Conservation (phyloP, 345 rosid species). For the Erysimum cheiranthoides region DNA sequence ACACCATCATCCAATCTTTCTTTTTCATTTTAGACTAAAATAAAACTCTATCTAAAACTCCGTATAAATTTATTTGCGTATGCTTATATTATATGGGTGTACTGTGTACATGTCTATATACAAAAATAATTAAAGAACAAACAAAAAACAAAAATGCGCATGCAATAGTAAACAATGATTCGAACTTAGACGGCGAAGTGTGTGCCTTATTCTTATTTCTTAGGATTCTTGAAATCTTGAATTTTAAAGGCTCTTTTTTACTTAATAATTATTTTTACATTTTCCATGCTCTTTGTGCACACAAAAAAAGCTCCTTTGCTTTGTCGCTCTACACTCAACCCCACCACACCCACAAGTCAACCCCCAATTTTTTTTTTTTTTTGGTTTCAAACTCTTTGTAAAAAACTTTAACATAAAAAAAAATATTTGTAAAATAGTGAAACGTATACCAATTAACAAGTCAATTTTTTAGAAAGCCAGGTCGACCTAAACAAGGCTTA, state of each 20-base stretch:
- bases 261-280: not conserved
- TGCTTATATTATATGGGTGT: not conserved
- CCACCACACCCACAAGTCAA: constrained; percentile 36
- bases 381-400: not conserved
- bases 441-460: not conserved
- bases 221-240: constrained; percentile 21
- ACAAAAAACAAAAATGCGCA: constrained; percentile 9
- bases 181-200: not conserved
- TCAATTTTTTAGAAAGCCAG: not conserved
- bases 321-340: constrained; percentile 19
- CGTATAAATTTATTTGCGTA: not conserved
- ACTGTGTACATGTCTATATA: not conserved
- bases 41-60: not conserved
- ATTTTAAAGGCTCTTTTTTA: not conserved
- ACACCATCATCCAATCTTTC: not conserved
- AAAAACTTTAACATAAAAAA: not conserved
- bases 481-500: not conserved
- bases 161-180: constrained; percentile 27
- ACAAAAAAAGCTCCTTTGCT: constrained; percentile 30
- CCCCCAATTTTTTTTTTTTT: not conserved
- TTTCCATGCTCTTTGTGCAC: constrained; percentile 12
- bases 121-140: not conserved
- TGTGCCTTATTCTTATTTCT: not conserved
- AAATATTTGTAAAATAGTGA: no score
- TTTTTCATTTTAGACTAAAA: not conserved